Conservation (phyloP, 1,284 basidiomycete genomes). For the Phlebopus sp. region DNA sequence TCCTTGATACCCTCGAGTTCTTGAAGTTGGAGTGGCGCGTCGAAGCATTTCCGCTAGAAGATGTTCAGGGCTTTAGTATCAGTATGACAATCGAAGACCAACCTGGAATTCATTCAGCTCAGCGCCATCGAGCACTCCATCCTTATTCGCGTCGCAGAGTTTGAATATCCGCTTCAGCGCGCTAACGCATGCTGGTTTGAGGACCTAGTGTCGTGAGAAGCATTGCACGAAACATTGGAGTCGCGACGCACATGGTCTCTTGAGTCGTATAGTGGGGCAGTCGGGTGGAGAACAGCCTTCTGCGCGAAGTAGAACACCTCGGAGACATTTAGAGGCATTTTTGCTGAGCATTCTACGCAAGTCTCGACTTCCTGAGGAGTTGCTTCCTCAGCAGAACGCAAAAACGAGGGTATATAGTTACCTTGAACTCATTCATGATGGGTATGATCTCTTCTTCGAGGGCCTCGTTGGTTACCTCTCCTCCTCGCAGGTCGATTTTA, state of each 20-base stretch:
- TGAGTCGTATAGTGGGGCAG: slow-evolving; percentile 96
- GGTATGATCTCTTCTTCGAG: slow-evolving; percentile 93
- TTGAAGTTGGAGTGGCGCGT: slow-evolving; percentile 86
- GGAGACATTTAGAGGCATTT: slow-evolving; percentile 87
- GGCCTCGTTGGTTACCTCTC: slow-evolving; percentile 91
- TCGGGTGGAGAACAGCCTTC: slow-evolving; percentile 96
- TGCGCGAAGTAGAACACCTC: slow-evolving; percentile 99
- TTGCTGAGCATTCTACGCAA: slow-evolving; percentile 95
- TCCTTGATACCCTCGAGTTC: slow-evolving; percentile 92
- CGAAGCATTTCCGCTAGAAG: slow-evolving; percentile 87
- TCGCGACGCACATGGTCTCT: slow-evolving; percentile 73
- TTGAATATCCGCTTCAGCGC: slow-evolving; percentile 95
- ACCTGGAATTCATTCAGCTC: slow-evolving; percentile 98
- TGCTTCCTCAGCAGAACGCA: slow-evolving; percentile 9
- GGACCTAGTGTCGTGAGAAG: slow-evolving; percentile 49
- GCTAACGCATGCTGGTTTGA: slow-evolving; percentile 90
- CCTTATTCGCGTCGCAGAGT: slow-evolving; percentile 93
- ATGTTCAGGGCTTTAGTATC: slow-evolving; percentile 3
- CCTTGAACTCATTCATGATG: slow-evolving; percentile 98
- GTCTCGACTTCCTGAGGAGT: slow-evolving; percentile 87
- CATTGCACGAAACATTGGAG: slow-evolving; percentile 5
- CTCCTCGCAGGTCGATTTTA: slow-evolving; percentile 94
- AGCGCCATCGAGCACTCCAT: slow-evolving; percentile 84
- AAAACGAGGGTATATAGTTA: slow-evolving; percentile 29
- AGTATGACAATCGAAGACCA: slow-evolving; percentile 18